Evolutionary conservation across 192 early-diverging fungal genomes (phyloP), one percentile per base, ranked within the genome.

Genomic region (Backusella parvicylindrica): DNA sequence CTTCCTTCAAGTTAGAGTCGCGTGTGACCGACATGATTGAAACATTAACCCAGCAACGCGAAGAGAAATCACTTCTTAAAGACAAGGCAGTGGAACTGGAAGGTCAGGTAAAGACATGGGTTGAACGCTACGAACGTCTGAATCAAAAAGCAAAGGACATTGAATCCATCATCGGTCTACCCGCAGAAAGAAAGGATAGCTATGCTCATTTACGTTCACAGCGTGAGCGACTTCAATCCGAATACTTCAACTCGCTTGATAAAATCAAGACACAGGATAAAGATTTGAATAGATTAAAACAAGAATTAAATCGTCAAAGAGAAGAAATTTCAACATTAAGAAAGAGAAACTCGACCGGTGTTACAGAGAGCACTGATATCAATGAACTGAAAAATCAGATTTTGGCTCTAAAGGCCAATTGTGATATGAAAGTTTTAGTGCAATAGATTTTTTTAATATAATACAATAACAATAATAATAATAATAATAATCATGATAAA

Each of bases 21-120:
- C 98, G 97, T 86, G 94, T 99, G 75, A 90, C 98, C 77, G 95
- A 95, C 80, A 86, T 99, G 77, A 97, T 96, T 30, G 94, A 94
- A 75, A 85, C 81, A 50, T 77, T 97, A 43, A 86, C 86, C 60
- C 82, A 84, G 67, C 84, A 87, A 75, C 87, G 86, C 68, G 84
- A 92, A 79, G 94, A 95, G 75, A 91, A 92, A 84, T 86, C 87
- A 40, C 65, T 71, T 26, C 80, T 92, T 37, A 80, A 84, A 49
- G 85, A 12, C 12, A 75, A 75, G 26, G 65, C 74, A 7, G 23
- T 53, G 2, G 65, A 64, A 4, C 38, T 75, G 0, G 95, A 95
- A 79, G 77, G 67, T 50, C 92, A 92, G 69, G 77, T 90, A 63
- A 76, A 78, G 60, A 74, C 43, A 68, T 94, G 90, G 92, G 91